A percentile compares a stretch with the other conserved stretches of the same genome.
phyloP scores from a whole-genome alignment of 352 stramenopile genomes.

The Pilasporangium apinafurcum region DNA sequence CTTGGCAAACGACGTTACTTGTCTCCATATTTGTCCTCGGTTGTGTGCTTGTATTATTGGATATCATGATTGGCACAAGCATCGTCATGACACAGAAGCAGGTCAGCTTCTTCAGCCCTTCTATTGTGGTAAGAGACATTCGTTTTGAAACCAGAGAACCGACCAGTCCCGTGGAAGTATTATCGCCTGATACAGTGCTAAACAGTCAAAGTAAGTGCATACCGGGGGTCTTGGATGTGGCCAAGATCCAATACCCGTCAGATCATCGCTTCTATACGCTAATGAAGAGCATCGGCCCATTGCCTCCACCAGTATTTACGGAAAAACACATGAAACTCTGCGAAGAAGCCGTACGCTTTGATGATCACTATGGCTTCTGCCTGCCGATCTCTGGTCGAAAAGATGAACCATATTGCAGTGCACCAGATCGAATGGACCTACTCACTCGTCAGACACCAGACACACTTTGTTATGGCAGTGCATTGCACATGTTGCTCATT shows the following conservation, averaged over 20 bases:
- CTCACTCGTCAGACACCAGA: not conserved
- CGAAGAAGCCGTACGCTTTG: not conserved
- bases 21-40: no score
- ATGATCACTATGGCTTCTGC: not conserved
- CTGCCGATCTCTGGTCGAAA: not conserved
- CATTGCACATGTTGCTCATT: constrained; percentile 10
- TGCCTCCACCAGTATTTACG: not conserved
- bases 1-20: no score
- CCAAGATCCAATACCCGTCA: not conserved
- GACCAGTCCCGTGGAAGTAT: no score
- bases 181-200: no score
- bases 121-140: no score
- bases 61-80: no score
- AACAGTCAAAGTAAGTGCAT: no score
- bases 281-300: not conserved
- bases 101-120: no score
- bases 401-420: not conserved
- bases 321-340: not conserved
- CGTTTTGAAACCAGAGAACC: no score
- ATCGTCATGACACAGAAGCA: no score
- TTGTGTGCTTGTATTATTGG: no score
- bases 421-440: not conserved
- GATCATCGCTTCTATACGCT: not conserved
- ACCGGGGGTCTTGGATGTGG: not conserved
- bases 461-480: constrained; percentile 1